Evolutionary conservation across 116 monocot genomes (phyloP), one percentile per base, ranked within the genome.

Genomic region (Cymodocea nodosa): DNA sequence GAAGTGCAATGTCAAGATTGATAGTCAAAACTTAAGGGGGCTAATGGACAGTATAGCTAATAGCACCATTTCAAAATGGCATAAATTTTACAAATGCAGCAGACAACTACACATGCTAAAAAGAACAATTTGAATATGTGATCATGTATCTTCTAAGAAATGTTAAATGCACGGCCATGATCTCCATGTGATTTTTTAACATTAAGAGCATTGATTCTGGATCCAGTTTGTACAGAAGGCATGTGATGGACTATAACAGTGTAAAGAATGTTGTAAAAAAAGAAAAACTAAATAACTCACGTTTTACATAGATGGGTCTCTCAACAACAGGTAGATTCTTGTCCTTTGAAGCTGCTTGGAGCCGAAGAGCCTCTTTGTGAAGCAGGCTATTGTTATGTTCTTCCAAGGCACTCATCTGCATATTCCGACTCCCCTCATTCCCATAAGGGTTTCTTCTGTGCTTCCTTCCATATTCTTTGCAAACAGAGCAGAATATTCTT

Each of bases 361-460:
- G 82, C 55, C 98, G 77, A 65, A 92, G 84, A 59, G 98, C 98
- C 74, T 98, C 98, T 71, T 98, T 98, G 50, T 98, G 98, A 52
- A 98, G 92, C 75, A 98, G 64, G 73, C 98, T 98, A 49, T 92
- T 98, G 71, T 98, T 98, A 59, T 98, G 98, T 50, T 98, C 98
- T 68, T 98, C 98, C 50, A 98, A 70, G 23, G 98, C 98, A 68
- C 98, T 98, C 98, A 98, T 98, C 70, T 98, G 98, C 98, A 98
- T 98, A 63, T 98, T 98, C 70, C 89, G 81, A 77, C 98, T 98
- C 19, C 98, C 98, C 71, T 98, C 98, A 60, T 98, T 98, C 59
- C 98, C 98, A 71, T 98, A 98, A 9, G 98, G 98, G 34, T 98
- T 98, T 75, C 98, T 71, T 63, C 92, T 78, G 62, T 98, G 98